These are phyloP conservation scores for Delitschia confertaspora DNA, from an alignment of 495 filamentous ascomycete species.

Conservation along the genomic window DNA sequence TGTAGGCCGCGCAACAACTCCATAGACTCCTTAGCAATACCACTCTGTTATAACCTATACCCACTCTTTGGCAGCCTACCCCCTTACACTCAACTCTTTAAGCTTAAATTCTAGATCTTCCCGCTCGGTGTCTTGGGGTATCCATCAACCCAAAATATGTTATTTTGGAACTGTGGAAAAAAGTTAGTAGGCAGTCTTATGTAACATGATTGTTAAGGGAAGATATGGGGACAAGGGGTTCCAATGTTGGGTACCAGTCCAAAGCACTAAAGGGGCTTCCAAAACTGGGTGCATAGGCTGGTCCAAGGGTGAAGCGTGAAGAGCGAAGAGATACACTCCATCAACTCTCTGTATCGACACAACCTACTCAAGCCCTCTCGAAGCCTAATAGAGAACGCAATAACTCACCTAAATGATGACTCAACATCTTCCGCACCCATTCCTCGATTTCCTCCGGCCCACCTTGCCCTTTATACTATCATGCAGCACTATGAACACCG, in stretches of 20 bases:
- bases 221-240: too few species aligned
- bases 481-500: slow-evolving; percentile 61
- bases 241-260: too few species aligned
- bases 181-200: background rate
- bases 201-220: too few species aligned
- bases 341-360: background rate
- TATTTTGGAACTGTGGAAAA: slow-evolving; percentile 59
- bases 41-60: too few species aligned
- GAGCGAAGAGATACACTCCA: too few species aligned
- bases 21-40: too few species aligned
- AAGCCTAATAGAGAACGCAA: slow-evolving; percentile 2
- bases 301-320: too few species aligned
- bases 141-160: slow-evolving; percentile 68
- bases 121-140: slow-evolving; percentile 91
- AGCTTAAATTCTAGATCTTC: slow-evolving; percentile 92
- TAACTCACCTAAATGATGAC: slow-evolving; percentile 56
- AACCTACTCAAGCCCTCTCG: background rate
- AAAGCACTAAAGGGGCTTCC: too few species aligned
- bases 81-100: too few species aligned
- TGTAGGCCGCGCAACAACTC: too few species aligned
- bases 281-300: too few species aligned
- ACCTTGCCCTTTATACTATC: slow-evolving; percentile 24
- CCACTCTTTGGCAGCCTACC: too few species aligned
- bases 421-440: slow-evolving; percentile 65
- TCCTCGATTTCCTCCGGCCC: slow-evolving; percentile 48